Conservation (phyloP, 257 asterid species). For the Echites panduratus region DNA sequence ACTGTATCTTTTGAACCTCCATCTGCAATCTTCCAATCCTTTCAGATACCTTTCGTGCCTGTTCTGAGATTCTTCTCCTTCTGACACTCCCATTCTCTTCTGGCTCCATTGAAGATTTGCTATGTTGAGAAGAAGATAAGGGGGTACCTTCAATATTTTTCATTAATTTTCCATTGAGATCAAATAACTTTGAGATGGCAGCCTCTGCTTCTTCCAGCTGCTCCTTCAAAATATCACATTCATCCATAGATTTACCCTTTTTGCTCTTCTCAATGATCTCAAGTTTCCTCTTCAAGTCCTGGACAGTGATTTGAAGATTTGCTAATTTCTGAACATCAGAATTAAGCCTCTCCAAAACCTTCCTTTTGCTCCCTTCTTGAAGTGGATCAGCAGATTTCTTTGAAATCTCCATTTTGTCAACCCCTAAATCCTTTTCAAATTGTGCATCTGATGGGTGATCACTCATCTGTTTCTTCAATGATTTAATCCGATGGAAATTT, state of each 20-base stretch:
- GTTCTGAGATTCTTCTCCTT: slow-evolving; percentile 57
- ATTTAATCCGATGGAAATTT: slow-evolving; percentile 37
- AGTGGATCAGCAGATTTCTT: slow-evolving; percentile 43
- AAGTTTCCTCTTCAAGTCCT: slow-evolving; percentile 73
- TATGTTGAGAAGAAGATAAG: slow-evolving; percentile 36
- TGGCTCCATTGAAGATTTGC: slow-evolving; percentile 53
- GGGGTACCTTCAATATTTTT: slow-evolving; percentile 49
- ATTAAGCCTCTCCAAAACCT: slow-evolving; percentile 72
- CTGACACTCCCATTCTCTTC: slow-evolving; percentile 48
- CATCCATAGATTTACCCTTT: slow-evolving; percentile 71
- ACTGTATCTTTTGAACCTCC: slow-evolving; percentile 53
- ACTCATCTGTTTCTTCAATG: slow-evolving; percentile 45
- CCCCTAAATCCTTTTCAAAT: slow-evolving; percentile 41
- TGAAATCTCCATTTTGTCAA: slow-evolving; percentile 57
- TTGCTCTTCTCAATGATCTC: slow-evolving; percentile 64
- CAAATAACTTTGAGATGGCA: slow-evolving; percentile 59
- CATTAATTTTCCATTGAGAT: slow-evolving; percentile 57
- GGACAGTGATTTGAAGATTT: slow-evolving; percentile 79
- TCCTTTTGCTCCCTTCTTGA: slow-evolving; percentile 68
- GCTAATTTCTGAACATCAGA: slow-evolving; percentile 82
- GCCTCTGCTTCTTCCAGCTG: slow-evolving; percentile 85
- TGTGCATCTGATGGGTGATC: slow-evolving; percentile 29
- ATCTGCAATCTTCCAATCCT: slow-evolving; percentile 47
- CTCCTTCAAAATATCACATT: slow-evolving; percentile 63
- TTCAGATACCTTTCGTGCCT: slow-evolving; percentile 44